Percentiles rank a stretch among this genome's conserved stretches.
Conservation (phyloP, 768 basidiomycete species). For the Russula lepida region DNA sequence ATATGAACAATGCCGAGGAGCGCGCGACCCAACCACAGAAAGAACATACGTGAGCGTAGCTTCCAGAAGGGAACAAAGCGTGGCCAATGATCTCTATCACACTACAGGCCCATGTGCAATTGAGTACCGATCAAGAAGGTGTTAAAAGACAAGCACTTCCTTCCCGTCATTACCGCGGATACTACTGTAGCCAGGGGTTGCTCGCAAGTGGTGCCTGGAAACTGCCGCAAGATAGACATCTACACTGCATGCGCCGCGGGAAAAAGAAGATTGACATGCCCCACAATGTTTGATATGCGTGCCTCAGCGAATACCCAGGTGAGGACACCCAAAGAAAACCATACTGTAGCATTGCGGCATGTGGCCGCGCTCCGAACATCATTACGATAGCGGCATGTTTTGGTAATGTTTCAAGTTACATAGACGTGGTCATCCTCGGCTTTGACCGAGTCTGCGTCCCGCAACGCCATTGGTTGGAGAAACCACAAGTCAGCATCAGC, state of each 20-base stretch:
- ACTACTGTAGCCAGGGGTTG: neutral
- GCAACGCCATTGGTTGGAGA: neutral
- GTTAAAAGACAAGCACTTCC: neutral
- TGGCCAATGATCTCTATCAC: conserved; percentile 1
- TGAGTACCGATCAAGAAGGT: conserved; percentile 1
- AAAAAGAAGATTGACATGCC: neutral
- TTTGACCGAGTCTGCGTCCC: neutral
- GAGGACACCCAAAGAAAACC: neutral
- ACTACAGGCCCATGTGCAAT: neutral
- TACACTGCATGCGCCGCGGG: conserved; percentile 1
- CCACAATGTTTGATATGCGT: neutral
- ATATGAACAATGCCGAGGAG: neutral
- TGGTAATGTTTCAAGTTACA: neutral
- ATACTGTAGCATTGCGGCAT: neutral
- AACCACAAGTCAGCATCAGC: neutral
- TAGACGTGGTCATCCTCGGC: neutral
- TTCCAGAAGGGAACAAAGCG: conserved; percentile 3
- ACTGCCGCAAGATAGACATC: neutral
- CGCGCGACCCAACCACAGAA: neutral
- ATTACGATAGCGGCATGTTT: neutral
- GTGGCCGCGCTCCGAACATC: neutral
- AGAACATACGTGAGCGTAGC: neutral
- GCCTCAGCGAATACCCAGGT: neutral
- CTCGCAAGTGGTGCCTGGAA: neutral
- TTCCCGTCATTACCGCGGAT: conserved; percentile 5